Evolutionary conservation across 2,329 filamentous ascomycete genomes (phyloP).

Genomic region (Paecilomyces formosus): DNA sequence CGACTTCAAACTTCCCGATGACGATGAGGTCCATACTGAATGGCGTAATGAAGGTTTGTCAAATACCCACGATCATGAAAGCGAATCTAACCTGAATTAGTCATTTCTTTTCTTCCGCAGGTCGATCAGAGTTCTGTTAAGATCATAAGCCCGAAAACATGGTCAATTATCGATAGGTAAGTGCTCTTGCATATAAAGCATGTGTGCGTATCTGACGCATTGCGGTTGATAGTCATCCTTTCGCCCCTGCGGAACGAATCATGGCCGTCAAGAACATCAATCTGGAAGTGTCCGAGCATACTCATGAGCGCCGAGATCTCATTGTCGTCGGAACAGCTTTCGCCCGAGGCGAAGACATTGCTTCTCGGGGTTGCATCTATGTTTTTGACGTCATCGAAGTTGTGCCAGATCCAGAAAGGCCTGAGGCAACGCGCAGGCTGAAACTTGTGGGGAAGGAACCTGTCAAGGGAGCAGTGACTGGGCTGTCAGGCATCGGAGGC

Average conservation of each 20-base stretch:
- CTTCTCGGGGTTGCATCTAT: slow-evolving; percentile 75
- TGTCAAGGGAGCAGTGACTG: slow-evolving; percentile 85
- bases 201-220: slow-evolving; percentile 4
- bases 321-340: slow-evolving; percentile 80
- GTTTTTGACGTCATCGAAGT: slow-evolving; percentile 90
- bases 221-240: slow-evolving; percentile 42
- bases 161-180: slow-evolving; percentile 67
- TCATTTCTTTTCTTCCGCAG: slow-evolving; percentile 55
- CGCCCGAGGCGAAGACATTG: slow-evolving; percentile 82
- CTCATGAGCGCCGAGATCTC: slow-evolving; percentile 75
- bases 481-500: slow-evolving; percentile 73
- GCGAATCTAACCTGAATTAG: slow-evolving; percentile 20
- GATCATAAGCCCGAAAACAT: slow-evolving; percentile 68
- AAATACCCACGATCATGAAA: slow-evolving; percentile 1
- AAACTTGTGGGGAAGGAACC: slow-evolving; percentile 86
- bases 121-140: slow-evolving; percentile 67
- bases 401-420: slow-evolving; percentile 76
- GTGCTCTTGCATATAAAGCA: slow-evolving; percentile 1
- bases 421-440: slow-evolving; percentile 77
- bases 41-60: slow-evolving; percentile 63
- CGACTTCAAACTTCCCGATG: slow-evolving; percentile 75
- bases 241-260: slow-evolving; percentile 69
- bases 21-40: slow-evolving; percentile 75
- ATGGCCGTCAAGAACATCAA: slow-evolving; percentile 77
- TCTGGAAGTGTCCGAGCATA: slow-evolving; percentile 84